A percentile compares a stretch with the other conserved stretches of the same genome.
These are phyloP conservation scores for Lanmaoa rubissima DNA, from an alignment of 768 basidiomycete genomes.

Conservation along the genomic window DNA sequence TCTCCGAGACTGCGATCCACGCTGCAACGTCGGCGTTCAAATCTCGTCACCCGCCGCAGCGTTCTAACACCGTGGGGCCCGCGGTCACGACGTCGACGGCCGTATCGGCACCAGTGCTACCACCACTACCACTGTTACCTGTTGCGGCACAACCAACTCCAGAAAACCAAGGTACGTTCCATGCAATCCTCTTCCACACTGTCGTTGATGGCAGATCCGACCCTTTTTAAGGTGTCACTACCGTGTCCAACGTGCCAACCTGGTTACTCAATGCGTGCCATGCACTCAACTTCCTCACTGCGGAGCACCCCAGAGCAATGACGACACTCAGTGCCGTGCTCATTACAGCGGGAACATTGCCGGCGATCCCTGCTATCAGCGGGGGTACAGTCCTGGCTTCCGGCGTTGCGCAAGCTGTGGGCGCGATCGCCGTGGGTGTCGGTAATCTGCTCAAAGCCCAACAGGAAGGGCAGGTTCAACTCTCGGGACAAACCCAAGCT, in stretches of 20 bases:
- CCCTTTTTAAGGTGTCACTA: slow-evolving; percentile 33
- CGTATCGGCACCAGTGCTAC: slow-evolving; percentile 6
- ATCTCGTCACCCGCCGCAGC: slow-evolving; percentile 28
- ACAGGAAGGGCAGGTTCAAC: slow-evolving; percentile 39
- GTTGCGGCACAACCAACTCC: slow-evolving; percentile 10
- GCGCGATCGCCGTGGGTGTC: slow-evolving; percentile 74
- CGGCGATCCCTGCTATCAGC: slow-evolving; percentile 65
- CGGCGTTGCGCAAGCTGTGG: slow-evolving; percentile 73
- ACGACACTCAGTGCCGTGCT: slow-evolving; percentile 73
- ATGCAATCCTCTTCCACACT: not conserved
- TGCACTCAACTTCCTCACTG: slow-evolving; percentile 70
- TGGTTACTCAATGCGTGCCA: slow-evolving; percentile 79
- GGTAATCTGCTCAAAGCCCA: slow-evolving; percentile 55
- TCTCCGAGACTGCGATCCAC: slow-evolving; percentile 33
- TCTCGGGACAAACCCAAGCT: slow-evolving; percentile 22
- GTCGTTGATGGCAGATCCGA: not conserved
- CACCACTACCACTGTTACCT: slow-evolving; percentile 19
- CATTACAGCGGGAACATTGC: slow-evolving; percentile 75
- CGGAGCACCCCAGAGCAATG: slow-evolving; percentile 76
- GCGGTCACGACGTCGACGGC: slow-evolving; percentile 16
- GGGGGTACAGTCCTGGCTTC: slow-evolving; percentile 74
- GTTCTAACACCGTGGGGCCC: slow-evolving; percentile 30
- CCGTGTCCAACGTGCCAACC: slow-evolving; percentile 59
- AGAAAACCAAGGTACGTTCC: slow-evolving; percentile 19
- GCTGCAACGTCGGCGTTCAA: slow-evolving; percentile 31